Evolutionary conservation across 1,284 basidiomycete species (phyloP).

Genomic region (Sutorius eximius): DNA sequence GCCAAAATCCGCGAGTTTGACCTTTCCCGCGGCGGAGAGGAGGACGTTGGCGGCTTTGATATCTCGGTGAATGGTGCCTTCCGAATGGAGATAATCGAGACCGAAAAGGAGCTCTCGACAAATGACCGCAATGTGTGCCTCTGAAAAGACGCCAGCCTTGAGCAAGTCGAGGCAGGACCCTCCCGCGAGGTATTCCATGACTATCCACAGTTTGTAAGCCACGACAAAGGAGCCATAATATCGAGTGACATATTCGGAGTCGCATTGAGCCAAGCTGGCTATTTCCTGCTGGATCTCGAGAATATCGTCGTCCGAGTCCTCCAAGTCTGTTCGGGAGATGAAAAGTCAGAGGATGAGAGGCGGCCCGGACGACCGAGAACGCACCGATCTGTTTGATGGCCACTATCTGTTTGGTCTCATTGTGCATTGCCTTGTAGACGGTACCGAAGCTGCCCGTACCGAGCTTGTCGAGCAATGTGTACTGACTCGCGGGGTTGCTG

Average conservation of each 20-base stretch:
- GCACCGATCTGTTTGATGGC: slow-evolving; percentile 97
- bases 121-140: slow-evolving; percentile 91
- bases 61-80: slow-evolving; percentile 96
- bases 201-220: slow-evolving; percentile 97
- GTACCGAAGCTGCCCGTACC: slow-evolving; percentile 97
- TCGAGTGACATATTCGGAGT: slow-evolving; percentile 92
- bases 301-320: slow-evolving; percentile 93
- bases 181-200: slow-evolving; percentile 99
- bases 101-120: slow-evolving; percentile 93
- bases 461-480: slow-evolving; percentile 91
- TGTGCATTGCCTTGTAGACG: slow-evolving; percentile 96
- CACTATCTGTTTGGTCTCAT: slow-evolving; percentile 90
- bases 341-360: slow-evolving; percentile 2
- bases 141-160: slow-evolving; percentile 88
- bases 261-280: slow-evolving; percentile 91
- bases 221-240: slow-evolving; percentile 98
- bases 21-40: slow-evolving; percentile 85
- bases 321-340: slow-evolving; percentile 55
- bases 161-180: slow-evolving; percentile 97
- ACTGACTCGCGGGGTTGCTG: slow-evolving; percentile 83
- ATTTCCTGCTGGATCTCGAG: slow-evolving; percentile 98
- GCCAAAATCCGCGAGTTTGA: slow-evolving; percentile 97
- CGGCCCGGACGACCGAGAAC: slow-evolving; percentile 26
- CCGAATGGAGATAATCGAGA: slow-evolving; percentile 90
- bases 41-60: slow-evolving; percentile 99